These are phyloP conservation scores for Karstenula rhodostoma DNA, from an alignment of 2,329 filamentous ascomycete species.

Conservation along the genomic window DNA sequence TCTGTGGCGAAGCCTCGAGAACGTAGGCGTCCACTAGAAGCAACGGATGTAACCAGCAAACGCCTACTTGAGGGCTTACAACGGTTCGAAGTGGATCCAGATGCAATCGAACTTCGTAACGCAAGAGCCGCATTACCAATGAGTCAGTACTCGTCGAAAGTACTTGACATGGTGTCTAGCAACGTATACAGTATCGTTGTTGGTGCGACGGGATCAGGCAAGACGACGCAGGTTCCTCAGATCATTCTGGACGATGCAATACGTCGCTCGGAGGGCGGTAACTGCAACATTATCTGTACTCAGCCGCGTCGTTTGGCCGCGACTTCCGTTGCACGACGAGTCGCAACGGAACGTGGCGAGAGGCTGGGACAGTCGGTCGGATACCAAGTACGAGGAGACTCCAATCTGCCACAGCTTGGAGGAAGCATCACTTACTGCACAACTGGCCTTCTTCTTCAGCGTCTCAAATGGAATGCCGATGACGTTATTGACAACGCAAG, in stretches of 20 bases:
- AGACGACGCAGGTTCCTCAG: constrained; percentile 17
- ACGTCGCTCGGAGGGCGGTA: background rate
- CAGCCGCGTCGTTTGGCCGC: constrained; percentile 16
- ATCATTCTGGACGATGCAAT: constrained; percentile 16
- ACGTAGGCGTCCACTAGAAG: background rate
- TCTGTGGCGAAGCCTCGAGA: too few species aligned
- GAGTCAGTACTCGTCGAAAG: constrained; percentile 9
- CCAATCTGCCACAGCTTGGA: constrained; percentile 3
- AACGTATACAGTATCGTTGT: constrained; percentile 10
- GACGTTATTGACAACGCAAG: constrained; percentile 11
- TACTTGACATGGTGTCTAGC: constrained; percentile 10
- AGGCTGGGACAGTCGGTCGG: constrained; percentile 7
- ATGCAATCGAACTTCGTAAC: constrained; percentile 1
- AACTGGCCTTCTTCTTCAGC: constrained; percentile 14
- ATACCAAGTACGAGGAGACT: constrained; percentile 9
- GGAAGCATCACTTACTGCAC: constrained; percentile 17
- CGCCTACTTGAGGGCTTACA: background rate
- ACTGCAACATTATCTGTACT: constrained; percentile 17
- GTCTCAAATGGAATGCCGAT: constrained; percentile 13
- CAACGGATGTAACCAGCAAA: background rate
- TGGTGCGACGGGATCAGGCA: constrained; percentile 14
- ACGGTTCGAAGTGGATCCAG: background rate
- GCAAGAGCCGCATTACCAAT: constrained; percentile 15
- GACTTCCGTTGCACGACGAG: constrained; percentile 15
- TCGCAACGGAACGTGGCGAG: constrained; percentile 14